A percentile compares a stretch with the other conserved stretches of the same genome.
Conservation (phyloP, 2,329 filamentous ascomycete species). For the Fusarium mexicanum region DNA sequence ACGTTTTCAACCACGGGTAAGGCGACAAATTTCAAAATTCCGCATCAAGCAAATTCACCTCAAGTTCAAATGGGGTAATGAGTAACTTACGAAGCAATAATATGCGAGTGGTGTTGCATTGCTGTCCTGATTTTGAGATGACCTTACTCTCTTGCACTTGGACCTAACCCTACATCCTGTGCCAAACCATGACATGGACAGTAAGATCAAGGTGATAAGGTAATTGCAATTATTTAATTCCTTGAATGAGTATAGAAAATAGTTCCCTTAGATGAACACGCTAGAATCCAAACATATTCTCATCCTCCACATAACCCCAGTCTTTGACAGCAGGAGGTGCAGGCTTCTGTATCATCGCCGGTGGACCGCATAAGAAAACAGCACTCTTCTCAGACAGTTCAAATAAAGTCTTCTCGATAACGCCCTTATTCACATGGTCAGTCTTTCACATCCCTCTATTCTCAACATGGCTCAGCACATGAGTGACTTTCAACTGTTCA, state of each 20-base stretch:
- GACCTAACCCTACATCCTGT: not conserved
- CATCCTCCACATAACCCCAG: not conserved
- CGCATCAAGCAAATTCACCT: rapidly evolving
- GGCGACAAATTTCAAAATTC: not conserved
- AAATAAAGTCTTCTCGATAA: not conserved
- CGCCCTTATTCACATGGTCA: not conserved
- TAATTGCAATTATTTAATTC: too few relatives aligned
- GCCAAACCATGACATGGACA: too few relatives aligned
- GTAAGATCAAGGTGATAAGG: rapidly evolving
- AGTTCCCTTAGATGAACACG: rapidly evolving
- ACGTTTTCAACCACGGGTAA: rapidly evolving
- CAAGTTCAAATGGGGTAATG: rapidly evolving
- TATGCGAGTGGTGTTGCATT: not conserved
- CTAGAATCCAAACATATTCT: not conserved
- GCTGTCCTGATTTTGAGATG: too few relatives aligned
- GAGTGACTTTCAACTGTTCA: slow-evolving; percentile 22
- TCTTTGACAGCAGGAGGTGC: not conserved
- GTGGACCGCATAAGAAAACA: not conserved
- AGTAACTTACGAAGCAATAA: not conserved
- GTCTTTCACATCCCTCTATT: too few relatives aligned
- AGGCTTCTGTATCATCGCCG: not conserved
- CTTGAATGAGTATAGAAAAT: not conserved
- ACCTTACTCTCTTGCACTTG: not conserved
- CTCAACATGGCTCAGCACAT: not conserved
- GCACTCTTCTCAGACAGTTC: not conserved